These are phyloP conservation scores for Stylosanthes scabra DNA, from an alignment of 331 rosid genomes.

Conservation along the genomic window DNA sequence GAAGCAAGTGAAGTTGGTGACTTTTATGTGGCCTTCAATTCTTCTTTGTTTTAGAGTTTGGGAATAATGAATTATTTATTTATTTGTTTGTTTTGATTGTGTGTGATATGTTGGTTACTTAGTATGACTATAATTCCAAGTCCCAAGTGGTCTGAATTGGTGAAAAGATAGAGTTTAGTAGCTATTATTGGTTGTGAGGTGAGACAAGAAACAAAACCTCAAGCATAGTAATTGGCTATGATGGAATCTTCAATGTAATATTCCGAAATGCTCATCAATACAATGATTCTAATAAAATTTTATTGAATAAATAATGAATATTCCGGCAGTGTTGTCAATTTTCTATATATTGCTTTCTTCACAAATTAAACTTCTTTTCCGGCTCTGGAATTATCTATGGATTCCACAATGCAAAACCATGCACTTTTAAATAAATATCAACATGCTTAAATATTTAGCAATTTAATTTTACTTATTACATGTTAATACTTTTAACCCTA, in stretches of 20 bases:
- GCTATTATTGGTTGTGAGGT: conserved; percentile 10
- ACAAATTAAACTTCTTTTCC: background rate
- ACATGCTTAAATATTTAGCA: background rate
- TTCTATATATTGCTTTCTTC: conserved; percentile 4
- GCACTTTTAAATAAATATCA: background rate
- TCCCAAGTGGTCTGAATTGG: background rate
- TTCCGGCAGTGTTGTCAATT: conserved; percentile 39
- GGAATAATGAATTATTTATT: background rate
- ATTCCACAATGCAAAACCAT: background rate
- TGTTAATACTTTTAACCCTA: too few species aligned
- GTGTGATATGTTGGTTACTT: background rate
- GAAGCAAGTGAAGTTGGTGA: conserved; percentile 4
- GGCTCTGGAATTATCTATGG: background rate
- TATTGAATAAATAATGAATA: background rate
- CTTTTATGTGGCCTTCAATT: conserved; percentile 5
- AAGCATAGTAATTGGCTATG: conserved; percentile 23
- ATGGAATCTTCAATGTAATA: conserved; percentile 52
- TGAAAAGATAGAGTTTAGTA: conserved; percentile 2
- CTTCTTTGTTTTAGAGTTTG: conserved; percentile 18
- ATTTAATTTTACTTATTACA: too few species aligned
- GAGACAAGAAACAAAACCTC: conserved; percentile 27
- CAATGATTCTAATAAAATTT: background rate
- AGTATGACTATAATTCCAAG: background rate
- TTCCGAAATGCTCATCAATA: conserved; percentile 36
- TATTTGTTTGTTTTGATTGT: background rate